These are phyloP conservation scores for Protomyces inundatus DNA, from an alignment of 1,139 yeast species.

Conservation along the genomic window DNA sequence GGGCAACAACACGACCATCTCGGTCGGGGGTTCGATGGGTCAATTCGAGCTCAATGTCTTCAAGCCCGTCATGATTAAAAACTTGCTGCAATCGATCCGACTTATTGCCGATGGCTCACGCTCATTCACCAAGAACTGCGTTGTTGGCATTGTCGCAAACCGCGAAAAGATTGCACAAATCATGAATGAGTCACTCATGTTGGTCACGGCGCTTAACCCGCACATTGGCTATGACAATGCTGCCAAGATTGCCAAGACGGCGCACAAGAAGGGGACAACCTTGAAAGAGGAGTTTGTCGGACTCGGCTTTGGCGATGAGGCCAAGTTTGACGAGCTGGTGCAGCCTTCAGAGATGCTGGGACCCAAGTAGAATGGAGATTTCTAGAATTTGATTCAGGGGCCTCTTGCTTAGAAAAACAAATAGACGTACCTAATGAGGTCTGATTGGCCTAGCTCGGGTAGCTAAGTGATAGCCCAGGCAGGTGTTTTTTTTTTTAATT, in stretches of 20 bases:
- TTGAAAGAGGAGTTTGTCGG: constrained; percentile 91
- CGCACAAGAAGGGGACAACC: constrained; percentile 95
- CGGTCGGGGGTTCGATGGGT: constrained; percentile 97
- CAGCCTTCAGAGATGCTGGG: constrained; percentile 98
- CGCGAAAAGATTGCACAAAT: constrained; percentile 76
- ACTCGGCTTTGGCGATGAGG: constrained; percentile 75
- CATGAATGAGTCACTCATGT: constrained; percentile 90
- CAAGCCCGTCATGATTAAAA: constrained; percentile 92
- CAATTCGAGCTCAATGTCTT: constrained; percentile 97
- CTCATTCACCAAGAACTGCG: constrained; percentile 91
- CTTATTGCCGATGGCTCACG: constrained; percentile 80
- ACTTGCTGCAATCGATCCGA: constrained; percentile 80
- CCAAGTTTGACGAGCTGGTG: constrained; percentile 87
- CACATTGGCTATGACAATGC: constrained; percentile 97
- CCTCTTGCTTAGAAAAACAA: neutral
- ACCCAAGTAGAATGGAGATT: constrained; percentile 46
- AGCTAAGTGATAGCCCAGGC: too few species aligned
- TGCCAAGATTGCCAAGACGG: constrained; percentile 95
- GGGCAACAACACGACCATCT: constrained; percentile 91
- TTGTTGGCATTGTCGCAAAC: constrained; percentile 89
- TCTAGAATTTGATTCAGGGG: neutral
- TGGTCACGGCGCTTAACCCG: constrained; percentile 97
- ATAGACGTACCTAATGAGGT: too few species aligned
- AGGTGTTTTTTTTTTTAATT: too few species aligned
- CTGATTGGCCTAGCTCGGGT: too few species aligned